Percentiles rank a stretch among this genome's conserved stretches.
These are phyloP conservation scores for Pisolithus microcarpus DNA, from an alignment of 768 basidiomycete genomes.

Conservation along the genomic window DNA sequence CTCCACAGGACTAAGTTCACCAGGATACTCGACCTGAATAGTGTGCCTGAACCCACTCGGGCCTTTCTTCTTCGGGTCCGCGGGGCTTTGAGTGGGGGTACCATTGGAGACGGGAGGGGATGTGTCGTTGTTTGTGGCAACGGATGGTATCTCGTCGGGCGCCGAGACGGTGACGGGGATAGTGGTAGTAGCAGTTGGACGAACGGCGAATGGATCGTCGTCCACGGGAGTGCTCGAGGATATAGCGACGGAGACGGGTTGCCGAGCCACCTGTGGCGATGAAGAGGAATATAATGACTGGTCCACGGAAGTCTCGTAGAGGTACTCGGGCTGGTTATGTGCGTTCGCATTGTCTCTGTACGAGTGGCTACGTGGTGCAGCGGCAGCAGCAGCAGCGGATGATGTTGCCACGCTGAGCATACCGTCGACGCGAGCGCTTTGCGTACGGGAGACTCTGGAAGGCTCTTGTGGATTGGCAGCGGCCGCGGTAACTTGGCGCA, in stretches of 20 bases:
- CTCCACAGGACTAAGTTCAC: slow-evolving; percentile 38
- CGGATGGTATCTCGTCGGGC: slow-evolving; percentile 18
- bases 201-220: slow-evolving; percentile 69
- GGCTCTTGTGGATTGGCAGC: slow-evolving; percentile 25
- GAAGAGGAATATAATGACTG: slow-evolving; percentile 41
- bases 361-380: slow-evolving; percentile 33
- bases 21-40: slow-evolving; percentile 89
- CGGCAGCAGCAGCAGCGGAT: slow-evolving; percentile 29
- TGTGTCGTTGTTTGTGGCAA: slow-evolving; percentile 10
- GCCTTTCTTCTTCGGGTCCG: slow-evolving; percentile 43
- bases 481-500: slow-evolving; percentile 47
- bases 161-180: slow-evolving; percentile 24
- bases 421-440: slow-evolving; percentile 51
- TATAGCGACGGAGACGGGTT: slow-evolving; percentile 35
- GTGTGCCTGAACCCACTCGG: slow-evolving; percentile 68
- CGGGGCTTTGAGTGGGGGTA: slow-evolving; percentile 30
- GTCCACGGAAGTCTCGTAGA: slow-evolving; percentile 68
- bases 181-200: slow-evolving; percentile 22
- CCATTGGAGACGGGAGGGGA: slow-evolving; percentile 17
- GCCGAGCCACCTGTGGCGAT: slow-evolving; percentile 31
- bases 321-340: slow-evolving; percentile 50
- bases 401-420: slow-evolving; percentile 26
- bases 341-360: slow-evolving; percentile 45
- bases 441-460: slow-evolving; percentile 36
- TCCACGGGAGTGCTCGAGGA: slow-evolving; percentile 41